Base-by-base conservation (phyloP, 2,329 filamentous ascomycete species). In the Cordyceps cateniannulata region DNA sequence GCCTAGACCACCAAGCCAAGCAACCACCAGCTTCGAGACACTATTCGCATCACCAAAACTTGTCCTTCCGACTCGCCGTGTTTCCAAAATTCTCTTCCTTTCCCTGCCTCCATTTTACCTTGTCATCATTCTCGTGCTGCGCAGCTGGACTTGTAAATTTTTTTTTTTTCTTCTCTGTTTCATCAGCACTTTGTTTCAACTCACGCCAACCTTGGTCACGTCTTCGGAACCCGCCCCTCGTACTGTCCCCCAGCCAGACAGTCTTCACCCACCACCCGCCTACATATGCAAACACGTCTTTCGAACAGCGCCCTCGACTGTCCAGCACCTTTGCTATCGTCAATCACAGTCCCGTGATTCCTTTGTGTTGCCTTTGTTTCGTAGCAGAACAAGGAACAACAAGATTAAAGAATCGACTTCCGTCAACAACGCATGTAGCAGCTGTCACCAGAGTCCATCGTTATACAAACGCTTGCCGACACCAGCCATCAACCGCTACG, bases 21-120 rank as follows among this genome's bases (percentile, higher is more conserved):
- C 64, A 66, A 10, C 32, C 44, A 35, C 66, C 68, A 64, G 64
- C 67, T 68, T 59, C 67, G 71, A 72, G 71, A 73, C 71, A 71
- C 66, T 60, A 68, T 66, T 66, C 68, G 66, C 67, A 68, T 67
- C 69, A 69, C 64, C 55, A 66, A 42, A 24, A 56, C 54, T 58
- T 59, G 35, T 51, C 55, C 29, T 48, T 62, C 48, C 20, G 24
- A 53, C 60, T 50, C 18, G 20, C 25, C 38, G 52, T 52, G 57
- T 59, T 53, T 58, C 54, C 49, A 50, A 53, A 62, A 35, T 62
- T 24, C 32, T 27, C 42, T 52, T 52, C 29, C 35, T 22, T 22
- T 40, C 44, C 2, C 22, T 18, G 44, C 5, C 9, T 54, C 40
- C 35, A 12, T 35, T 29, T 22, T 38, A n/a, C 32, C 38, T 9